These are phyloP conservation scores for Ballota nigra DNA, from an alignment of 257 asterid genomes.

Conservation along the genomic window DNA sequence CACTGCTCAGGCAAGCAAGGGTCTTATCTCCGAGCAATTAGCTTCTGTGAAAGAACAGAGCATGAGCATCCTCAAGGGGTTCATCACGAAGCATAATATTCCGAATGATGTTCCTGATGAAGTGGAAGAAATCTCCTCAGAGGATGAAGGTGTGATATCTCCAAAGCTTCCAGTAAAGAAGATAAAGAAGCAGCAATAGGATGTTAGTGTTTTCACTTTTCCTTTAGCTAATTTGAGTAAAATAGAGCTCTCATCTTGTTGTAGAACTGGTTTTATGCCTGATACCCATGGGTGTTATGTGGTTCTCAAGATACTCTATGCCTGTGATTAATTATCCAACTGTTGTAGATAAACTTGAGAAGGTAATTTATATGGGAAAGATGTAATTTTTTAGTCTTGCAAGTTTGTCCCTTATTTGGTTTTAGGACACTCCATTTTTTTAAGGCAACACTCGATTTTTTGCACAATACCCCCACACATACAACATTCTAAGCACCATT, in stretches of 20 bases:
- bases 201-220: background rate
- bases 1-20: slow-evolving; percentile 48
- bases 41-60: slow-evolving; percentile 72
- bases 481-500: too few species aligned
- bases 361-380: background rate
- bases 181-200: slow-evolving; percentile 61
- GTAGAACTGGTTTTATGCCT: background rate
- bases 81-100: slow-evolving; percentile 72
- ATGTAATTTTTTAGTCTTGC: too few species aligned
- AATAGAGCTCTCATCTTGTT: background rate
- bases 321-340: background rate
- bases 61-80: slow-evolving; percentile 81
- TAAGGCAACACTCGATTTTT: too few species aligned
- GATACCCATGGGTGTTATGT: background rate
- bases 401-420: too few species aligned
- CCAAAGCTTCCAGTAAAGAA: slow-evolving; percentile 65
- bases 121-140: slow-evolving; percentile 72
- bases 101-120: slow-evolving; percentile 90
- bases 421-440: too few species aligned
- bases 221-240: background rate
- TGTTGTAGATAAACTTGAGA: background rate
- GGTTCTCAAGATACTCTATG: background rate
- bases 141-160: slow-evolving; percentile 53
- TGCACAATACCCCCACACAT: too few species aligned
- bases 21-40: slow-evolving; percentile 73